Evolutionary conservation across 495 filamentous ascomycete genomes (phyloP).

Genomic region (Oleoguttula mirabilis): DNA sequence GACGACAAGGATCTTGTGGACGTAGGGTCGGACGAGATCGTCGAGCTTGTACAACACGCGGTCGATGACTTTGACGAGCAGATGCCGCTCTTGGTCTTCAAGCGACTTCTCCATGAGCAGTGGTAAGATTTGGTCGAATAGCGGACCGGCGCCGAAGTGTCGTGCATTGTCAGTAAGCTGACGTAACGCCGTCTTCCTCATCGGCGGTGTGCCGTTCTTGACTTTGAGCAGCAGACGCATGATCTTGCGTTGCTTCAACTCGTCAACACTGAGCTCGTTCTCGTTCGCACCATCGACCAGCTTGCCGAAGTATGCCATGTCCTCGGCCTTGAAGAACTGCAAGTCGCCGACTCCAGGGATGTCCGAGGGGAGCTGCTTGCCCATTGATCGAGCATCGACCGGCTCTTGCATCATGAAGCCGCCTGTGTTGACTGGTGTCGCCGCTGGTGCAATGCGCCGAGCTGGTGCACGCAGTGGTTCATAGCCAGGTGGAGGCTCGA

Average conservation of each 20-base stretch:
- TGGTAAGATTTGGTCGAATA: slow-evolving; percentile 97
- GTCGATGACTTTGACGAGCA: slow-evolving; percentile 98
- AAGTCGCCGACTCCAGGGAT: slow-evolving; percentile 96
- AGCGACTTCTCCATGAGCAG: slow-evolving; percentile 97
- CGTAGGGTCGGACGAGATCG: slow-evolving; percentile 89
- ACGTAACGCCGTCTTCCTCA: slow-evolving; percentile 97
- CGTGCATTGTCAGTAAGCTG: slow-evolving; percentile 96
- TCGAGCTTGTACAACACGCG: slow-evolving; percentile 97
- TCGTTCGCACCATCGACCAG: slow-evolving; percentile 92
- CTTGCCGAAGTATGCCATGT: slow-evolving; percentile 99
- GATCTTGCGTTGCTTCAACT: slow-evolving; percentile 96
- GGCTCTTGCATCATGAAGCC: slow-evolving; percentile 99
- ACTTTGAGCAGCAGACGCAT: slow-evolving; percentile 95
- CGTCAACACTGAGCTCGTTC: slow-evolving; percentile 79
- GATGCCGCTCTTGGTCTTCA: slow-evolving; percentile 95
- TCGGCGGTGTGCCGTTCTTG: slow-evolving; percentile 98
- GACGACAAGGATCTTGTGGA: slow-evolving; percentile 97
- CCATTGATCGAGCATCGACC: slow-evolving; percentile 62
- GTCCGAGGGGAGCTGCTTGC: slow-evolving; percentile 89
- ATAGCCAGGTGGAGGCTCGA: slow-evolving; percentile 88
- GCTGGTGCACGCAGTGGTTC: slow-evolving; percentile 68
- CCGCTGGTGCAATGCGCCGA: slow-evolving; percentile 66
- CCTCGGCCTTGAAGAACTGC: slow-evolving; percentile 97
- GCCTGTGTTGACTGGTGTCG: slow-evolving; percentile 55
- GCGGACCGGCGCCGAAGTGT: slow-evolving; percentile 85